phyloP scores from a whole-genome alignment of 805 yeast genomes.

The Yamadazyma ubonensis region DNA sequence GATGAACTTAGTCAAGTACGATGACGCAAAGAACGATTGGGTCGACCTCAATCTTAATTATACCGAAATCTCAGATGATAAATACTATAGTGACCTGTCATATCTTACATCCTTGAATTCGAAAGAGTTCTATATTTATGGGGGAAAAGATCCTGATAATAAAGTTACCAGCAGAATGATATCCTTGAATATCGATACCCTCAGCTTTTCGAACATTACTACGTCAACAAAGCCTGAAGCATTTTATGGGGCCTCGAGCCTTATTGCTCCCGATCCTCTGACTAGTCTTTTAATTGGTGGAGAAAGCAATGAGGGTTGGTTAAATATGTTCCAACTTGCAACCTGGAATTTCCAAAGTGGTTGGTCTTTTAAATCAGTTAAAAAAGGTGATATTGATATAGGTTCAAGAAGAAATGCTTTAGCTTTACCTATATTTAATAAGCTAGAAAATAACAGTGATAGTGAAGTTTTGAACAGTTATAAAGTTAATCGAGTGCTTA shows the following conservation, averaged over 20 bases:
- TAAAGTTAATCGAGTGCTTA: conserved; percentile 42
- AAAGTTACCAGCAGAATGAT: conserved; percentile 42
- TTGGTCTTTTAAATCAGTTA: conserved; percentile 57
- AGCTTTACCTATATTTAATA: conserved; percentile 52
- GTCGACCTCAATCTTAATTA: conserved; percentile 17
- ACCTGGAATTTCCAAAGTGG: conserved; percentile 64
- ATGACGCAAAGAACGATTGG: conserved; percentile 9
- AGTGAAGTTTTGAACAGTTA: conserved; percentile 29
- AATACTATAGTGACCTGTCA: conserved; percentile 36
- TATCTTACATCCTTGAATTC: conserved; percentile 41
- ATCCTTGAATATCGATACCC: conserved; percentile 38
- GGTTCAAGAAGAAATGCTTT: conserved; percentile 56
- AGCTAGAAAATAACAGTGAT: conserved; percentile 19
- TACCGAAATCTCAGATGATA: conserved; percentile 25
- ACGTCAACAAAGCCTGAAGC: conserved; percentile 55
- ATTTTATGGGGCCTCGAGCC: conserved; percentile 51
- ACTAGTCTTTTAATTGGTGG: conserved; percentile 67
- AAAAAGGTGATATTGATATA: conserved; percentile 29
- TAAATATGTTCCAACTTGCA: conserved; percentile 70
- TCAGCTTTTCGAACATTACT: conserved; percentile 36
- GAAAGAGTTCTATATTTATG: conserved; percentile 50
- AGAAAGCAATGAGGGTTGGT: conserved; percentile 60
- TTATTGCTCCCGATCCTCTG: conserved; percentile 45
- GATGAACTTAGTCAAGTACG: conserved; percentile 9
- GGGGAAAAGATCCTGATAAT: conserved; percentile 36